Percentiles rank a stretch among this genome's conserved stretches.
Evolutionary conservation across 108 stramenopile species (phyloP).

Genomic region (Nannochloropsis gaditana): DNA sequence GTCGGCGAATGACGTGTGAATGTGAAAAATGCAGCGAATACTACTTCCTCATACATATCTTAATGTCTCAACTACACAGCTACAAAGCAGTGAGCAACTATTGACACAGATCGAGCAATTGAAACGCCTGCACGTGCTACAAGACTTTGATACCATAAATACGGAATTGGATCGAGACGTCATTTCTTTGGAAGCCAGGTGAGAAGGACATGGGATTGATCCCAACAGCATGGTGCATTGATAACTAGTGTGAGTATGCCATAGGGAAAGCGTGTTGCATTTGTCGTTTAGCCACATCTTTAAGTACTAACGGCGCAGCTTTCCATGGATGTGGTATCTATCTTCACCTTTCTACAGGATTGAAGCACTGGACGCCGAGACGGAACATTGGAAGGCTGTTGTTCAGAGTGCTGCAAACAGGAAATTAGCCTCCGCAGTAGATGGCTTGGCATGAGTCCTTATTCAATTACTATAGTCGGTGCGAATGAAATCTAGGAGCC

Average conservation of each 20-base stretch:
- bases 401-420: neutral
- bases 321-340: too few species aligned
- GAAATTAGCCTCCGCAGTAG: neutral
- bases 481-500: too few species aligned
- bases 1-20: too few species aligned
- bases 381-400: neutral
- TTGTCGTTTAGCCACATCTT: too few species aligned
- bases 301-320: too few species aligned
- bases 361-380: neutral
- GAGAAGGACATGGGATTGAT: neutral
- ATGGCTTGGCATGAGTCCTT: neutral
- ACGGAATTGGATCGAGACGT: neutral
- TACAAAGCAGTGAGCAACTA: constrained; percentile 15
- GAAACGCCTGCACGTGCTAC: constrained; percentile 19
- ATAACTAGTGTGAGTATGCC: too few species aligned
- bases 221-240: too few species aligned
- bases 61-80: neutral
- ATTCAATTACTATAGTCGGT: too few species aligned
- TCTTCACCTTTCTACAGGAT: too few species aligned
- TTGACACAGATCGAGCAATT: neutral
- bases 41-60: too few species aligned
- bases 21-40: too few species aligned
- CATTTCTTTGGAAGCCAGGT: neutral
- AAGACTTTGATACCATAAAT: neutral
- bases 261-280: too few species aligned